Conservation (phyloP, 2,329 filamentous ascomycete species). For the Aspergillus sp. region DNA sequence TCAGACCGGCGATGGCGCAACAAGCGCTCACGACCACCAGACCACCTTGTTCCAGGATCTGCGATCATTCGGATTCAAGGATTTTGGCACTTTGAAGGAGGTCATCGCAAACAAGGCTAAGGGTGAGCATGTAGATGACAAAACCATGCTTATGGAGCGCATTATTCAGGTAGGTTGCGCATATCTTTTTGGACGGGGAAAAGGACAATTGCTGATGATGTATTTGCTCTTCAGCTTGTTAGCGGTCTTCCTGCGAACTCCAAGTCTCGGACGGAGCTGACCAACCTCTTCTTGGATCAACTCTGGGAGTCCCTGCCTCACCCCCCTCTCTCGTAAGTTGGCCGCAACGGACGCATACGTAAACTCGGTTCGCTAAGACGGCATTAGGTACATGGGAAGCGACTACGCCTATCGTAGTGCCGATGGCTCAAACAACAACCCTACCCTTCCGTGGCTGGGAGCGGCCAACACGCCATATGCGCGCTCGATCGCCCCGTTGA, state of each 20-base stretch:
- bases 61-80: conserved; percentile 53
- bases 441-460: conserved; percentile 62
- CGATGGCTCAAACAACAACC: conserved; percentile 71
- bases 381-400: conserved; percentile 44
- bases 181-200: not conserved
- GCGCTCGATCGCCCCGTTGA: conserved; percentile 59
- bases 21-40: conserved; percentile 50
- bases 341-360: not conserved
- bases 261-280: conserved; percentile 60
- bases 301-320: conserved; percentile 72
- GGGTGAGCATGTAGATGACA: conserved; percentile 67
- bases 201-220: not conserved
- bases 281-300: conserved; percentile 64
- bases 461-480: conserved; percentile 67
- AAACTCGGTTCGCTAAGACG: conserved; percentile 9
- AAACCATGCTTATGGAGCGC: conserved; percentile 73
- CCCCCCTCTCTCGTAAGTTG: conserved; percentile 61
- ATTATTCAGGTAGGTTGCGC: conserved; percentile 54
- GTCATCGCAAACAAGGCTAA: conserved; percentile 62
- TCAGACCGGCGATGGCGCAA: conserved; percentile 62
- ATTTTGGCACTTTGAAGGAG: conserved; percentile 61
- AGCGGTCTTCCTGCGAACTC: conserved; percentile 63
- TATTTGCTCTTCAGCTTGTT: conserved; percentile 52
- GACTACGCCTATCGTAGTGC: conserved; percentile 64
- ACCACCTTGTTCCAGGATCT: conserved; percentile 58